These are phyloP conservation scores for Lenwebbia sp. DNA, from an alignment of 345 rosid species.

Conservation along the genomic window DNA sequence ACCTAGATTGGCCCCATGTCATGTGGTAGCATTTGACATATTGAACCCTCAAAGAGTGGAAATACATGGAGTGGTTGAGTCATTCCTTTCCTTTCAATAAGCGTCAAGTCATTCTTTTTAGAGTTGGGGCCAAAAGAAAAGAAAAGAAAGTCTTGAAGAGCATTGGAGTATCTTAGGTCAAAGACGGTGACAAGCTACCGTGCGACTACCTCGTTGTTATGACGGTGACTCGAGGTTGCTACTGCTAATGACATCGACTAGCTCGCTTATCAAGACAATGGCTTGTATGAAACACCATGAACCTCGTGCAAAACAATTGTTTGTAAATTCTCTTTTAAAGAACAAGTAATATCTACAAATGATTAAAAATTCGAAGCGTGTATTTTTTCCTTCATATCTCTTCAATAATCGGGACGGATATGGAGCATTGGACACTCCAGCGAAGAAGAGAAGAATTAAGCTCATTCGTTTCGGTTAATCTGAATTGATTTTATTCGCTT, in stretches of 20 bases:
- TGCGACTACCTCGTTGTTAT: neutral
- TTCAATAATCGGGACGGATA: neutral
- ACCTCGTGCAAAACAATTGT: neutral
- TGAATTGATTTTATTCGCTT: neutral
- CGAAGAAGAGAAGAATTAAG: neutral
- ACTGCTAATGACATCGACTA: neutral
- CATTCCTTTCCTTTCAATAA: neutral
- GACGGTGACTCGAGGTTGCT: neutral
- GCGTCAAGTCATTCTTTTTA: neutral
- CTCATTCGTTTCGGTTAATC: neutral
- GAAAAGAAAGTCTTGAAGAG: neutral
- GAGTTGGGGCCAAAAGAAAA: neutral
- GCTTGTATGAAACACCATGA: neutral
- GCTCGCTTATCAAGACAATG: neutral
- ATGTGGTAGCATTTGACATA: neutral
- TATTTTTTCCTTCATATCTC: neutral
- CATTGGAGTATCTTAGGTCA: neutral
- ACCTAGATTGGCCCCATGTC: neutral
- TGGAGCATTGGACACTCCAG: neutral
- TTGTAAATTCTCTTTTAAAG: too few relatives aligned
- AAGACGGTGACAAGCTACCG: neutral
- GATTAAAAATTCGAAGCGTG: too few relatives aligned
- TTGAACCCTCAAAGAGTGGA: neutral
- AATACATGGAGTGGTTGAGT: neutral
- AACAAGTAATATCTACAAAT: too few relatives aligned